phyloP scores from a whole-genome alignment of 331 rosid genomes.

The Telfairia occidentalis region DNA sequence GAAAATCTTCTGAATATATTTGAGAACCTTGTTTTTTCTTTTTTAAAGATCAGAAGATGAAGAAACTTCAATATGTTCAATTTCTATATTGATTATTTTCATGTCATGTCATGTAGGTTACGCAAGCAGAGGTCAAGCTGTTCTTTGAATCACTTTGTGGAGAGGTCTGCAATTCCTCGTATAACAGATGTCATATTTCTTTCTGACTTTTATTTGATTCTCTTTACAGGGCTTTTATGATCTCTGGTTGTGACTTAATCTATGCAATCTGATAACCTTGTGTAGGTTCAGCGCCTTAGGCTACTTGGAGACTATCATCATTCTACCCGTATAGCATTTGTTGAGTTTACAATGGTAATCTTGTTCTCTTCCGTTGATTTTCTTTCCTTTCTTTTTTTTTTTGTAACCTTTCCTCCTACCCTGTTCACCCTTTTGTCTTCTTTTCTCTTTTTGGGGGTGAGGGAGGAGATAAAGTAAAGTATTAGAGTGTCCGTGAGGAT shows the following conservation, averaged over 20 bases:
- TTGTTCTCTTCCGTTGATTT: background rate
- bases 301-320: conserved; percentile 45
- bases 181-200: conserved; percentile 2
- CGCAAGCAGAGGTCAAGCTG: conserved; percentile 85
- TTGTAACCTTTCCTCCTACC: background rate
- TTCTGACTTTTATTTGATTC: background rate
- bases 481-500: background rate
- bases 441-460: background rate
- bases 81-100: background rate
- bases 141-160: conserved; percentile 95
- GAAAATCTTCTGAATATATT: background rate
- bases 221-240: background rate
- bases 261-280: background rate
- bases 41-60: background rate
- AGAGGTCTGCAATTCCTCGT: conserved; percentile 54
- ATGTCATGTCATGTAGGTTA: conserved; percentile 39
- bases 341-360: conserved; percentile 41
- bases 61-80: background rate
- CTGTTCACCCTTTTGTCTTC: too few species aligned
- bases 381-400: background rate
- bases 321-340: conserved; percentile 46
- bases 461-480: background rate
- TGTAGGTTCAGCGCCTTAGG: conserved; percentile 45
- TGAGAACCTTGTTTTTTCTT: conserved; percentile 9
- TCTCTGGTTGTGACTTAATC: background rate